Conservation (phyloP, 1,139 yeast genomes). For the Suhomyces anneliseae region DNA sequence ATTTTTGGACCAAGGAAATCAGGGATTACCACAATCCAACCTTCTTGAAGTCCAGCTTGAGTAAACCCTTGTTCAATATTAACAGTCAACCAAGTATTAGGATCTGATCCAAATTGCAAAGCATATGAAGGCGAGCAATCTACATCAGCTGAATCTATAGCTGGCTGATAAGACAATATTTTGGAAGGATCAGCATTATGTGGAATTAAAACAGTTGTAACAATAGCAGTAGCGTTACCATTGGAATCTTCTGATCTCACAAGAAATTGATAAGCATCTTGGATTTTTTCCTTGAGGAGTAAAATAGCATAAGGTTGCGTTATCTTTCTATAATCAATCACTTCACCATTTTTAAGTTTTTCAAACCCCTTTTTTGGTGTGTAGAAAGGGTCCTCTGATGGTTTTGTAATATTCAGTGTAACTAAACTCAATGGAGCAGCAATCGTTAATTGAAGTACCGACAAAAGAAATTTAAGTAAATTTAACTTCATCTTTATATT, state of each 20-base stretch:
- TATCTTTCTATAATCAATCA: constrained; percentile 23
- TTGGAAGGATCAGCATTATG: constrained; percentile 27
- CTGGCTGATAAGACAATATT: constrained; percentile 33
- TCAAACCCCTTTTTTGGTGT: constrained; percentile 27
- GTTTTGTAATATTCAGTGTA: background rate
- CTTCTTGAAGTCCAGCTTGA: constrained; percentile 15
- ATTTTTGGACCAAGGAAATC: constrained; percentile 29
- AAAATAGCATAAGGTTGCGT: background rate
- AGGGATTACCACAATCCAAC: constrained; percentile 22
- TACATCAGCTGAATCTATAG: constrained; percentile 29
- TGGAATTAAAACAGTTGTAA: constrained; percentile 33
- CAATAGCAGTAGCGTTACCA: constrained; percentile 32
- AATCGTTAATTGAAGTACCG: background rate
- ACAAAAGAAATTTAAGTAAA: too few species aligned
- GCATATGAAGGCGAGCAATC: constrained; percentile 37
- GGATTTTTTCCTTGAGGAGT: constrained; percentile 14
- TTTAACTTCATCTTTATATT: background rate
- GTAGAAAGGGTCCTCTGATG: constrained; percentile 28
- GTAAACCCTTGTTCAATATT: constrained; percentile 11
- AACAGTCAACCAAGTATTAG: background rate
- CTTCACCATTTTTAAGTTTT: constrained; percentile 23
- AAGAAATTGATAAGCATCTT: constrained; percentile 31
- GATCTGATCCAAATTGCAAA: constrained; percentile 20
- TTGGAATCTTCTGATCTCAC: constrained; percentile 34
- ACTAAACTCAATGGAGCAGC: background rate